These are phyloP conservation scores for Clonostachys sp. DNA, from an alignment of 2,329 filamentous ascomycete species.

Conservation along the genomic window DNA sequence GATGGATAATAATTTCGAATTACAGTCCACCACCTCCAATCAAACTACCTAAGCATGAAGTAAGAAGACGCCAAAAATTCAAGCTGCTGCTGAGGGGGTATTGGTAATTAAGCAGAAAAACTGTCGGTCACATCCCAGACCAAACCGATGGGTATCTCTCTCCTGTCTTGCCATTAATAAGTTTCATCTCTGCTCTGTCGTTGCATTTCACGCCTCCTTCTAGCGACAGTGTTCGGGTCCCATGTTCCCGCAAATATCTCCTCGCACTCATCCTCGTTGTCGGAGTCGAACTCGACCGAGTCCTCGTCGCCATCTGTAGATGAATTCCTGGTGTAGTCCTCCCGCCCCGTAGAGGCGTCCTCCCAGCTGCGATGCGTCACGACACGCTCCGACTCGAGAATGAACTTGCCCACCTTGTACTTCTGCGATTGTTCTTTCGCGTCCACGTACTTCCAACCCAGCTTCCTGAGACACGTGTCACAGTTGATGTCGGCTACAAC, in stretches of 20 bases:
- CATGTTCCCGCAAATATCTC: conserved; percentile 60
- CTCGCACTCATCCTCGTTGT: conserved; percentile 63
- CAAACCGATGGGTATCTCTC: too few relatives aligned
- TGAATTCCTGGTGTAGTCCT: conserved; percentile 1
- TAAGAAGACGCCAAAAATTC: too few relatives aligned
- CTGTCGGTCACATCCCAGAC: too few relatives aligned
- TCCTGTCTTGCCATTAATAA: background rate
- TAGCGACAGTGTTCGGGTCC: conserved; percentile 48
- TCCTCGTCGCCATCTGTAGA: conserved; percentile 8
- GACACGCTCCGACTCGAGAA: conserved; percentile 57
- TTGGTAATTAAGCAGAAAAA: too few relatives aligned
- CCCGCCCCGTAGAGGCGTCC: conserved; percentile 7
- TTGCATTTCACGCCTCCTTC: conserved; percentile 30
- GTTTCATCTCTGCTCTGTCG: background rate
- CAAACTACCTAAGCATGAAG: too few relatives aligned
- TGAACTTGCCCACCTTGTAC: conserved; percentile 68
- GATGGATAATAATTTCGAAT: too few relatives aligned
- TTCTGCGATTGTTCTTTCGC: conserved; percentile 53
- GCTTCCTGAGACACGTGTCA: conserved; percentile 44
- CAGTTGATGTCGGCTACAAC: conserved; percentile 61
- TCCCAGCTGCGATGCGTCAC: conserved; percentile 49
- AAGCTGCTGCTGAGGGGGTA: too few relatives aligned
- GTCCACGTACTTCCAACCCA: conserved; percentile 68
- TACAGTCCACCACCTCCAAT: too few relatives aligned
- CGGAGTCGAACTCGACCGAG: conserved; percentile 52